These are phyloP conservation scores for Agastache rugosa DNA, from an alignment of 257 asterid genomes.

Conservation along the genomic window DNA sequence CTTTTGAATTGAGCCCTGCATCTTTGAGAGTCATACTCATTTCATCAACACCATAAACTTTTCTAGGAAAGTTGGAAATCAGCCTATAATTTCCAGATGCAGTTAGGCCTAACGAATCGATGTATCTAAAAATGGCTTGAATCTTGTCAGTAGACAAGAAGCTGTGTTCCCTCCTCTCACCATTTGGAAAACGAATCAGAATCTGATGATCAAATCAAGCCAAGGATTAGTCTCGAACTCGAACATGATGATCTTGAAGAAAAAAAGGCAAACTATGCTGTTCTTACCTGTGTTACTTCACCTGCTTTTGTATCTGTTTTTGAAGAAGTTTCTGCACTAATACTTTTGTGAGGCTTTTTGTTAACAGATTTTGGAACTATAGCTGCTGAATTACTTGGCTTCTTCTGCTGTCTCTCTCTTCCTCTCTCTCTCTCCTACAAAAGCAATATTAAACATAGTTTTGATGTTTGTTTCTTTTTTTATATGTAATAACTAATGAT, in stretches of 20 bases:
- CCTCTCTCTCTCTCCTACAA: constrained; percentile 58
- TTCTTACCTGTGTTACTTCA: constrained; percentile 67
- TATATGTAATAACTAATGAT: neutral
- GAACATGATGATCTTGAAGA: neutral
- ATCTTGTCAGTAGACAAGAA: constrained; percentile 70
- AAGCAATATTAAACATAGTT: constrained; percentile 15
- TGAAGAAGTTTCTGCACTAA: constrained; percentile 35
- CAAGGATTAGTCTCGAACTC: neutral
- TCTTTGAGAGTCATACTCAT: constrained; percentile 64
- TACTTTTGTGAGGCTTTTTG: constrained; percentile 40
- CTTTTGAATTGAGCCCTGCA: constrained; percentile 82
- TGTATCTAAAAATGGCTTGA: constrained; percentile 53
- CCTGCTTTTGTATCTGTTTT: constrained; percentile 41
- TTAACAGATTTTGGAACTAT: constrained; percentile 38
- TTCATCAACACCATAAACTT: constrained; percentile 71
- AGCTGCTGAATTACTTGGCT: constrained; percentile 36
- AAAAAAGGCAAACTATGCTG: neutral
- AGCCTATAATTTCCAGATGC: constrained; percentile 68
- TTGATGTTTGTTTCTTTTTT: neutral
- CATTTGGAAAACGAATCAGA: constrained; percentile 81
- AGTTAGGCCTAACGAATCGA: constrained; percentile 60
- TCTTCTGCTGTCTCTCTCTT: constrained; percentile 46
- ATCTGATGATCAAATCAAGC: constrained; percentile 46
- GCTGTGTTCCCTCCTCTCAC: constrained; percentile 80
- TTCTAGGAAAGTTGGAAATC: constrained; percentile 78